phyloP scores from a whole-genome alignment of 345 rosid species.

The Eucalyptus pauciflora region DNA sequence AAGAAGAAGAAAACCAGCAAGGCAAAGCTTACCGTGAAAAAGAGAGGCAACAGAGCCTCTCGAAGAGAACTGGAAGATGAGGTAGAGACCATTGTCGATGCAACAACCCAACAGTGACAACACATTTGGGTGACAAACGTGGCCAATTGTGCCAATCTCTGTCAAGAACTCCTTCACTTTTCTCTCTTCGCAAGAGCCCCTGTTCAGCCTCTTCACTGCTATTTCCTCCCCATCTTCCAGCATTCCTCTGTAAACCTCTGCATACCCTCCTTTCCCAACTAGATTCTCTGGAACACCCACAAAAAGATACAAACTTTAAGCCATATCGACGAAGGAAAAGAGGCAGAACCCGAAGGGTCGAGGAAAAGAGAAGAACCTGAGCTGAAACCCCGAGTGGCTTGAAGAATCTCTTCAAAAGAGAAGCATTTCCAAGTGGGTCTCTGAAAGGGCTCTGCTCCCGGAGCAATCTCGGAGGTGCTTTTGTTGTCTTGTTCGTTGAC shows the following conservation, averaged over 20 bases:
- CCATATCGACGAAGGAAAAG: not conserved
- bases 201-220: slow-evolving; percentile 80
- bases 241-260: slow-evolving; percentile 79
- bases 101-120: slow-evolving; percentile 80
- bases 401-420: slow-evolving; percentile 65
- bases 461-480: slow-evolving; percentile 7
- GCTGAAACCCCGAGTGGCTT: slow-evolving; percentile 65
- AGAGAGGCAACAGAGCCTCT: slow-evolving; percentile 88
- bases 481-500: slow-evolving; percentile 6
- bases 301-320: not conserved
- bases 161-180: slow-evolving; percentile 84
- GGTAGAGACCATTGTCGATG: slow-evolving; percentile 79
- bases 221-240: slow-evolving; percentile 43
- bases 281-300: slow-evolving; percentile 33
- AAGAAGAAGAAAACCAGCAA: not conserved
- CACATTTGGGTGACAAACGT: slow-evolving; percentile 78
- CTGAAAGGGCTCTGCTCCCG: slow-evolving; percentile 14
- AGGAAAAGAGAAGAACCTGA: slow-evolving; percentile 26
- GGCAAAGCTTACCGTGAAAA: slow-evolving; percentile 58
- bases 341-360: not conserved
- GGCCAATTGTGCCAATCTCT: slow-evolving; percentile 94
- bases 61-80: slow-evolving; percentile 76
- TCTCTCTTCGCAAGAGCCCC: slow-evolving; percentile 63
- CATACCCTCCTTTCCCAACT: slow-evolving; percentile 90
- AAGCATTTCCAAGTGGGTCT: slow-evolving; percentile 93